These are phyloP conservation scores for Aspergillus pseudonomiae DNA, from an alignment of 2,329 filamentous ascomycete genomes.

Conservation along the genomic window DNA sequence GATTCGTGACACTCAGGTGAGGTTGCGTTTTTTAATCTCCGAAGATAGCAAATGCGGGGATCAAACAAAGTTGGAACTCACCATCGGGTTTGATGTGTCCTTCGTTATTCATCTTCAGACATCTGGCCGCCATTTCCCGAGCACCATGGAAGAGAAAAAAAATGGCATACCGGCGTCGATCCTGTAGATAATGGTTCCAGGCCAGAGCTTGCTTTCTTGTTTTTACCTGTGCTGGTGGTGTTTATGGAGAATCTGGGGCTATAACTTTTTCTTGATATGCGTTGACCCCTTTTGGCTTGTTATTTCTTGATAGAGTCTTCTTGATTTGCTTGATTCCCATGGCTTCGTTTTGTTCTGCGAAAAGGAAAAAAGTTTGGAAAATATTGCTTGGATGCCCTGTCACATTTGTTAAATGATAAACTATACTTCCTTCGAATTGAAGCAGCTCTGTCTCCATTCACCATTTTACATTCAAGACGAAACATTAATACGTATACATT, in stretches of 20 bases:
- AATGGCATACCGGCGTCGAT: slow-evolving; percentile 17
- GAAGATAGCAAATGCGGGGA: background rate
- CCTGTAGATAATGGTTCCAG: slow-evolving; percentile 21
- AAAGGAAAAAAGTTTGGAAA: slow-evolving; percentile 21
- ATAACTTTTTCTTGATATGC: slow-evolving; percentile 16
- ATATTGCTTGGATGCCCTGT: background rate
- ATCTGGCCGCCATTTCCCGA: background rate
- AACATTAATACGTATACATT: background rate
- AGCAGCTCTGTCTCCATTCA: background rate
- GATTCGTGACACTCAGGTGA: background rate
- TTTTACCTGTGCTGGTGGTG: slow-evolving; percentile 16
- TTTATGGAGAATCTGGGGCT: slow-evolving; percentile 20
- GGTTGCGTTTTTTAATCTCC: background rate
- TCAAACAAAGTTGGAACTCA: background rate
- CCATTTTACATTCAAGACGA: background rate
- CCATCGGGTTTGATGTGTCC: slow-evolving; percentile 1
- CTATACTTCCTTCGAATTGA: background rate
- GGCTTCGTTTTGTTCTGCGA: slow-evolving; percentile 8
- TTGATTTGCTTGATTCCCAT: slow-evolving; percentile 23
- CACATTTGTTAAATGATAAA: background rate
- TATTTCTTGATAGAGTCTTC: slow-evolving; percentile 30
- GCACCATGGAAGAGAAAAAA: background rate
- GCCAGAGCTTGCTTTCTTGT: slow-evolving; percentile 8
- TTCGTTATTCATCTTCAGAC: slow-evolving; percentile 1
- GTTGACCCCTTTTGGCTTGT: slow-evolving; percentile 17